Base-by-base conservation (phyloP, 2,329 filamentous ascomycete species). In the Scedosporium boydii region DNA sequence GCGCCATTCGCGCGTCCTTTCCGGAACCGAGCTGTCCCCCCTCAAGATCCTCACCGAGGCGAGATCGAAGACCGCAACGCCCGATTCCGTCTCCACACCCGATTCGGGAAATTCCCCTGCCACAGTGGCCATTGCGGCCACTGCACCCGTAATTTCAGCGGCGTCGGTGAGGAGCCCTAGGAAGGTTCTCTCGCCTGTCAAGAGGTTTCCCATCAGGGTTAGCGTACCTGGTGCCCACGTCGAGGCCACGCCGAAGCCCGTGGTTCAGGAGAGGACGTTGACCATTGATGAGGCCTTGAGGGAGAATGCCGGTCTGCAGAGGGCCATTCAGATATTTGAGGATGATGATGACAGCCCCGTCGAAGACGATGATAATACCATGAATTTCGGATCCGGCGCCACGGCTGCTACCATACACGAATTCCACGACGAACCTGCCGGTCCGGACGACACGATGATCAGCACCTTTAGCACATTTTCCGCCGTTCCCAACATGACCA, bases 401-500 rank as follows among this genome's bases (percentile, higher is more conserved):
- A 10, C 65, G 63, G 34, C 59, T 63, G 34, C 59, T 63, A 5
- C 61, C 64, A 69, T 68, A 53, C 73, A 74, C 55, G 69, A 67
- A 38, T 64, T 61, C 18, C 65, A 66, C 21, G 70, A 70, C 62
- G 75, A 77, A 44, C 69, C 74, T n/a, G 78, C 80, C 53, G 82
- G 82, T 53, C 83, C 81, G 1, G 88, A 91, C 66, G 87, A 91
- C 67, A 89, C 87, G 55, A 76, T 88, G 83, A 80, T 91, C 73
- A 96, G 91, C 80, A 87, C 87, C 3, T 89, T 96, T 72, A 96
- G 91, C 77, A 86, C 83, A 12, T 97, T 97, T 74, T 97, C 93
- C 1, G 91, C 91, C 7, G 85, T 96, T 61, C 91, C 91, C 5
- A 91, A 93, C 69, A 85, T 95, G 85, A 95, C 91, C 21, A 87